Evolutionary conservation across 2,329 filamentous ascomycete species (phyloP), one percentile per base, ranked within the genome.

Genomic region (Periconia sp.): DNA sequence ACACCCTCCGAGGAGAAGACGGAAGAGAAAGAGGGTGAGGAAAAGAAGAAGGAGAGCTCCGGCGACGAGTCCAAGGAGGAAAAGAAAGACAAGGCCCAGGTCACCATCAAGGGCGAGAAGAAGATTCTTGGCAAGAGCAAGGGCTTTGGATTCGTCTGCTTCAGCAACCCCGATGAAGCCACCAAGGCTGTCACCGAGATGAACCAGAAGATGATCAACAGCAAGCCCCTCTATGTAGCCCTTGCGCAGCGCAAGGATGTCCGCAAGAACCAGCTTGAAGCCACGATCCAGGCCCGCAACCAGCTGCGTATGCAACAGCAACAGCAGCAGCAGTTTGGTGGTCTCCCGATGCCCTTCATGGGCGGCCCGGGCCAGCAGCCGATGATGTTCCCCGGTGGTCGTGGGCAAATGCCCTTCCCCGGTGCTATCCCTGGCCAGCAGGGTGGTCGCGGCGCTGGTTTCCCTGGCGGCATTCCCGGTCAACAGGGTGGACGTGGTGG

Each of bases 81-180:
- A 30, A 76, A 75, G 36, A 73, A 77, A 49, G 74, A 81, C 59
- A 71, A 82, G 46, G 69, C 74, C 56, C 74, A 76, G 61, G 72
- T 78, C 63, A 78, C 74, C 57, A 77, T 78, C 58, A 81, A 81
- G 70, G 70, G 77, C 41, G 77, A 82, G 65, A 84, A 84, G 77
- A 83, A 81, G 72, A 70, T 78, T 38, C 82, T 95, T 48, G 94
- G 94, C 73, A 97, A 97, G 88, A 96, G 91, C 87, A 99, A 97
- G 83, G 94, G 94, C 72, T 99, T 99, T 72, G 94, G 94, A 65
- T 99, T 99, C 74, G 94, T 99, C 69, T 99, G 94, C 88, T 99
- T 99, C 81, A 94, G 89, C 83, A 97, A 95, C 82, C 92, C 94
- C 48, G 94, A 99, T 66, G 94, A 99, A 73, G 94, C 94, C 57